Evolutionary conservation across 1,284 basidiomycete genomes (phyloP).

Genomic region (Xerocomus minutiporus): DNA sequence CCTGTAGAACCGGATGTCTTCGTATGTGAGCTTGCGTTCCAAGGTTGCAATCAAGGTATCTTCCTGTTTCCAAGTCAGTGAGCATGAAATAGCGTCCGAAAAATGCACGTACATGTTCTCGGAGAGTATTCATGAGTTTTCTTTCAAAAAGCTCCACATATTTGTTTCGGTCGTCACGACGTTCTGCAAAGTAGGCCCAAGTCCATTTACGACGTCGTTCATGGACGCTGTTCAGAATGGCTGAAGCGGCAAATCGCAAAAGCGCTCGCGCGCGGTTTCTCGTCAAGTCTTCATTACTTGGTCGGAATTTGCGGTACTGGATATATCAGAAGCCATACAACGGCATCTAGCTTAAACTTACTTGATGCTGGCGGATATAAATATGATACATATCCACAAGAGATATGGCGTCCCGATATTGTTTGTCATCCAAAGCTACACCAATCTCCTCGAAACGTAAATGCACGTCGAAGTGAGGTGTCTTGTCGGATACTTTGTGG

Average conservation of each 20-base stretch:
- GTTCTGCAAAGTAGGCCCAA: slow-evolving; percentile 87
- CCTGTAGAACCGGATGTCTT: slow-evolving; percentile 97
- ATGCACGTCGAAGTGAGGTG: slow-evolving; percentile 85
- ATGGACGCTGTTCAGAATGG: slow-evolving; percentile 84
- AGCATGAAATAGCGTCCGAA: slow-evolving; percentile 5
- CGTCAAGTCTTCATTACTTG: slow-evolving; percentile 57
- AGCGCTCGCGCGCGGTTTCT: slow-evolving; percentile 70
- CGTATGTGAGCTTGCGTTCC: slow-evolving; percentile 85
- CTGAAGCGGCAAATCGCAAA: slow-evolving; percentile 77
- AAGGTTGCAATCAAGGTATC: slow-evolving; percentile 57
- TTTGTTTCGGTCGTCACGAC: slow-evolving; percentile 78
- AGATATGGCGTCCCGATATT: slow-evolving; percentile 93
- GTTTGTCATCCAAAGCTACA: slow-evolving; percentile 88
- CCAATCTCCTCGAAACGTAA: slow-evolving; percentile 94
- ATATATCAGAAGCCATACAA: slow-evolving; percentile 5
- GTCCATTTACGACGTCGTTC: slow-evolving; percentile 86
- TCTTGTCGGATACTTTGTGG: slow-evolving; percentile 66
- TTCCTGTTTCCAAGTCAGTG: slow-evolving; percentile 46
- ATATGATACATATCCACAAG: slow-evolving; percentile 97
- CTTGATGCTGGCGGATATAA: slow-evolving; percentile 87
- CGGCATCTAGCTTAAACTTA: slow-evolving; percentile 30
- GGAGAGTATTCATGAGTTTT: slow-evolving; percentile 55
- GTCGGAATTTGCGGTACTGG: slow-evolving; percentile 81
- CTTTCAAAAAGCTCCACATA: slow-evolving; percentile 91
- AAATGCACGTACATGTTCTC: slow-evolving; percentile 38